These are phyloP conservation scores for Lecanoromycetidae sp. DNA, from an alignment of 2,329 filamentous ascomycete species.

Conservation along the genomic window DNA sequence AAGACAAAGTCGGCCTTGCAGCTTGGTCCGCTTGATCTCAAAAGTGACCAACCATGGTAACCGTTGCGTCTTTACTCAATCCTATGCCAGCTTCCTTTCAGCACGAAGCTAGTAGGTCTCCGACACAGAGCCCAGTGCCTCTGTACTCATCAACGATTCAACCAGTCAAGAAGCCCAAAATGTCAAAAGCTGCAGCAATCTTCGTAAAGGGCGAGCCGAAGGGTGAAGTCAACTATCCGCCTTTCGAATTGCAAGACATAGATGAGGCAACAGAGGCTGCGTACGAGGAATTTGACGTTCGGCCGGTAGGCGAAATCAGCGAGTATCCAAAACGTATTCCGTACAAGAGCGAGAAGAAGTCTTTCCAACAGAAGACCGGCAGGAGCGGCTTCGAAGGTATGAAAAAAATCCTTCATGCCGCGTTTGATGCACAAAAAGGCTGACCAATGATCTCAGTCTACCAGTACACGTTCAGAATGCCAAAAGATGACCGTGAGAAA, in stretches of 20 bases:
- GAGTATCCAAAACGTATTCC: constrained; percentile 65
- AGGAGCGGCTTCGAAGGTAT: constrained; percentile 79
- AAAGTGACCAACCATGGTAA: constrained; percentile 41
- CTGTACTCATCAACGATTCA: constrained; percentile 20
- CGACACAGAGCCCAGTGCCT: constrained; percentile 24
- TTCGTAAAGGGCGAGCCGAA: constrained; percentile 51
- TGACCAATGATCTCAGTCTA: constrained; percentile 47
- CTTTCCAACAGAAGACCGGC: constrained; percentile 74
- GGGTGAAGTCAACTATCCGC: constrained; percentile 60
- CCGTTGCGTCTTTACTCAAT: constrained; percentile 55
- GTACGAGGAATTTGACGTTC: constrained; percentile 53
- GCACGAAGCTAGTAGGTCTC: constrained; percentile 28
- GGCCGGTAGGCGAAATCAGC: constrained; percentile 49
- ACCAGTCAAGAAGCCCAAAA: constrained; percentile 41
- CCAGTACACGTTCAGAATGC: constrained; percentile 67
- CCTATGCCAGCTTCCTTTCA: constrained; percentile 37
- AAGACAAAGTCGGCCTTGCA: not conserved
- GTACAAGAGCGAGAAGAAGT: constrained; percentile 89
- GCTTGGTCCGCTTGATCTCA: not conserved
- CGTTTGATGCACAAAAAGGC: constrained; percentile 4
- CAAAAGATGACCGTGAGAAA: constrained; percentile 44
- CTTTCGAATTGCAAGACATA: constrained; percentile 56
- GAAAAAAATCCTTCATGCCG: constrained; percentile 15
- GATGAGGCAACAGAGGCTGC: constrained; percentile 45
- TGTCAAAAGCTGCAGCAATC: constrained; percentile 52